Percentiles rank a stretch among this genome's conserved stretches.
These are phyloP conservation scores for Phaeolepiota aurea DNA, from an alignment of 768 basidiomycete genomes.

Conservation along the genomic window DNA sequence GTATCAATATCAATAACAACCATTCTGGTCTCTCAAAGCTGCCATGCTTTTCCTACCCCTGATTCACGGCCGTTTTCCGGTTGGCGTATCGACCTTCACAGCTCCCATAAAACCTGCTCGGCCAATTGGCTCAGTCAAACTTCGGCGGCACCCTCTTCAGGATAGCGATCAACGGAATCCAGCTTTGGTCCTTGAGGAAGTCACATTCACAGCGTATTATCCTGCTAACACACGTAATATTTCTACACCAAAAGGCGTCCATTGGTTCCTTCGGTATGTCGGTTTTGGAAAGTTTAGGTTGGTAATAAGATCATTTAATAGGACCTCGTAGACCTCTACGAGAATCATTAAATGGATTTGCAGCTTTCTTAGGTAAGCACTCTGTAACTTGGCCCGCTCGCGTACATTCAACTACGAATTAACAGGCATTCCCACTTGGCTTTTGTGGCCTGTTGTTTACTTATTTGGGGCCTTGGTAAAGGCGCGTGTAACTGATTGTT, in stretches of 20 bases:
- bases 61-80: conserved; percentile 38
- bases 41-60: conserved; percentile 38
- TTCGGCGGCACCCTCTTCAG: conserved; percentile 13
- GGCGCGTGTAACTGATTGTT: conserved; percentile 20
- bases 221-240: conserved; percentile 35
- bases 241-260: conserved; percentile 28
- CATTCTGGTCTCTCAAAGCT: too few relatives aligned
- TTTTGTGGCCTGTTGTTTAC: conserved; percentile 43
- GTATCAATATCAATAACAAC: too few relatives aligned
- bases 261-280: conserved; percentile 52
- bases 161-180: conserved; percentile 18
- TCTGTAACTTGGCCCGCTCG: not conserved
- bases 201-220: conserved; percentile 59
- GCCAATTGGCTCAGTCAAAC: conserved; percentile 31
- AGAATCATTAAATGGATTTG: conserved; percentile 39
- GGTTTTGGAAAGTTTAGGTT: too few relatives aligned
- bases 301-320: too few relatives aligned
- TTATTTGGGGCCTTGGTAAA: conserved; percentile 41
- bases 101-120: conserved; percentile 31
- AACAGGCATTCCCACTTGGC: conserved; percentile 28
- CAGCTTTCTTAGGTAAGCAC: conserved; percentile 36
- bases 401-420: not conserved
- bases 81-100: conserved; percentile 52
- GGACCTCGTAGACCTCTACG: conserved; percentile 34
- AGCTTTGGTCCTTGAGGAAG: conserved; percentile 50